These are phyloP conservation scores for Lipomyces orientalis DNA, from an alignment of 805 yeast species.

Conservation along the genomic window DNA sequence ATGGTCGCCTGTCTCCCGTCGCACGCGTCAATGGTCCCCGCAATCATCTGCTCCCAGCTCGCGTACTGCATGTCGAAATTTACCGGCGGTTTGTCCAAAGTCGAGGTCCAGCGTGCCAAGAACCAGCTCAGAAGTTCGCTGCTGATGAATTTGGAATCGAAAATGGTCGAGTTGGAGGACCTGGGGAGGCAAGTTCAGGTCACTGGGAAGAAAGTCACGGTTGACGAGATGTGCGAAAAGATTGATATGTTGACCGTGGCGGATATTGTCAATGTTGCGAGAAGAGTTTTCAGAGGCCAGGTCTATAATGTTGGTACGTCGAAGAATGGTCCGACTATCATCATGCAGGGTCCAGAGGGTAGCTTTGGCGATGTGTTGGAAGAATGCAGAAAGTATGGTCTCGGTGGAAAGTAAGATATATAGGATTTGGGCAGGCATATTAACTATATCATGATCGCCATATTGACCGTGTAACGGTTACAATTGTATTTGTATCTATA, in stretches of 20 bases:
- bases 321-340: constrained; percentile 77
- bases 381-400: constrained; percentile 70
- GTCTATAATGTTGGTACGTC: constrained; percentile 55
- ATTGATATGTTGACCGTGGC: constrained; percentile 69
- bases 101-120: constrained; percentile 87
- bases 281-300: constrained; percentile 72
- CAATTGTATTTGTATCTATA: background rate
- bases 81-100: constrained; percentile 59
- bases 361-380: constrained; percentile 81
- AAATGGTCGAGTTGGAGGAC: constrained; percentile 92
- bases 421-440: background rate
- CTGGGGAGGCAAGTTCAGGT: constrained; percentile 92
- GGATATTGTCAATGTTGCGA: constrained; percentile 77
- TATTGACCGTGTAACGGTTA: background rate
- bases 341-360: constrained; percentile 86
- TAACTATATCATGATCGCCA: background rate
- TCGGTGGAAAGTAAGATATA: constrained; percentile 53
- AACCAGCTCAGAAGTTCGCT: constrained; percentile 87
- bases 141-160: constrained; percentile 90
- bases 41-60: constrained; percentile 72
- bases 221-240: constrained; percentile 78
- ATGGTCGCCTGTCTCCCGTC: constrained; percentile 83
- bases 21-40: constrained; percentile 83
- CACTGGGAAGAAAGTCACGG: constrained; percentile 67
- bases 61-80: constrained; percentile 41